Base-by-base conservation (phyloP, 768 basidiomycete species). In the Boletus patriciae region DNA sequence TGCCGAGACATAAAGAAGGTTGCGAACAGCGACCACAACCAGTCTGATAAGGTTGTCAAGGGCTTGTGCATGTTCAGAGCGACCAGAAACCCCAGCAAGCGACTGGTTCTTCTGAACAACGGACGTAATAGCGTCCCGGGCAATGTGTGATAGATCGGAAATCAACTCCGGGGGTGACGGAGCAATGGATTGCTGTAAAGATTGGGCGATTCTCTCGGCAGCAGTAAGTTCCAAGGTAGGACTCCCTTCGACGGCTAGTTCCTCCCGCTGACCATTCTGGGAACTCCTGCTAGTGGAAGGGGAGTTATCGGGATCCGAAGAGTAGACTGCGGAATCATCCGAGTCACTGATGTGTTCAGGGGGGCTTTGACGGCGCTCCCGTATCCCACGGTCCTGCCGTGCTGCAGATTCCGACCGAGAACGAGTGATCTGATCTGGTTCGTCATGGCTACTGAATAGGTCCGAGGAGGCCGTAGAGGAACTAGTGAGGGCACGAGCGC, bases 21-120 rank as follows among this genome's bases (percentile, higher is more conserved):
- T 85, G 42, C 90, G 85, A 51, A 91, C 86, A n/a, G 85, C 75
- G n/a, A 83, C 72, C 37, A 92, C 88, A 6, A 85, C 83, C 37
- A 73, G 68, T 52, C 80, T 74, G 48, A 92, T 85, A 19, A 87
- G 78, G 31, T 78, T 74, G 61, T 91, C 86, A 70, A 91, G 81
- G 56, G 76, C 73, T 37, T 73, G 72, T 59, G 82, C 82, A 40
- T 87, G 82, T 57, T 85, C 85, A 15, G 77, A 68, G 38, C 76
- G 76, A 43, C 82, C 80, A 29, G 75, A 66, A 29, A 77, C 46
- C 42, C 76, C 75, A 59, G 76, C 64, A 4, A 78, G 61, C 55
- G 81, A 83, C 27, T 88, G 78, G 59, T 81, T 87, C 44, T 83
- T 78, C 56, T 67, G 64, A 15, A 88, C 74, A 19, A 91, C 81